phyloP scores from a whole-genome alignment of 371 early-diverging fungal genomes.

The Apophysomyces variabilis region DNA sequence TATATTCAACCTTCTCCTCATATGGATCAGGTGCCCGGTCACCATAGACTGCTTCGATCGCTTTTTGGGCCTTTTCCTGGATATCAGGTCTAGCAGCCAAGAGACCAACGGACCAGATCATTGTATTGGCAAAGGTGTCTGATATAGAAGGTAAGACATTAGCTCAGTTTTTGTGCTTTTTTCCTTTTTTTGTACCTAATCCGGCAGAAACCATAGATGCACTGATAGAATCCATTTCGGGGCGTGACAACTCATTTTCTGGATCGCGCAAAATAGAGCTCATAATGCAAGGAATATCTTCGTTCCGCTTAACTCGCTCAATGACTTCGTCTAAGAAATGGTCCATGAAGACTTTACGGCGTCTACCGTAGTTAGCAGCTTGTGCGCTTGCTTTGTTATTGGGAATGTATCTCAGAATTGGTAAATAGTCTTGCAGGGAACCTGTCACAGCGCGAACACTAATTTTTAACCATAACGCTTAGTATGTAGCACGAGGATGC shows the following conservation, averaged over 20 bases:
- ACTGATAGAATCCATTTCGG: conserved; percentile 4
- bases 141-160: background rate
- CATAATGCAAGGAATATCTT: conserved; percentile 3
- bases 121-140: conserved; percentile 7
- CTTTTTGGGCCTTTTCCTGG: conserved; percentile 2
- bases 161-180: background rate
- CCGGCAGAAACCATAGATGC: conserved; percentile 6
- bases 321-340: conserved; percentile 7
- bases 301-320: background rate
- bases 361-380: background rate
- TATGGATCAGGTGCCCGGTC: conserved; percentile 5
- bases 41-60: conserved; percentile 1
- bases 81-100: background rate
- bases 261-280: conserved; percentile 5
- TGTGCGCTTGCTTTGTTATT: background rate
- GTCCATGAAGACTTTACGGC: conserved; percentile 3
- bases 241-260: background rate
- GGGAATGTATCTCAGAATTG: background rate
- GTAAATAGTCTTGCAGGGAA: conserved; percentile 3
- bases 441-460: conserved; percentile 3
- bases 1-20: conserved; percentile 1
- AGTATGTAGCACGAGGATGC: background rate
- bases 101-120: conserved; percentile 5
- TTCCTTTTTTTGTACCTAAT: background rate
- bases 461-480: background rate